These are phyloP conservation scores for Venturia asperata DNA, from an alignment of 2,329 filamentous ascomycete genomes.

Conservation along the genomic window DNA sequence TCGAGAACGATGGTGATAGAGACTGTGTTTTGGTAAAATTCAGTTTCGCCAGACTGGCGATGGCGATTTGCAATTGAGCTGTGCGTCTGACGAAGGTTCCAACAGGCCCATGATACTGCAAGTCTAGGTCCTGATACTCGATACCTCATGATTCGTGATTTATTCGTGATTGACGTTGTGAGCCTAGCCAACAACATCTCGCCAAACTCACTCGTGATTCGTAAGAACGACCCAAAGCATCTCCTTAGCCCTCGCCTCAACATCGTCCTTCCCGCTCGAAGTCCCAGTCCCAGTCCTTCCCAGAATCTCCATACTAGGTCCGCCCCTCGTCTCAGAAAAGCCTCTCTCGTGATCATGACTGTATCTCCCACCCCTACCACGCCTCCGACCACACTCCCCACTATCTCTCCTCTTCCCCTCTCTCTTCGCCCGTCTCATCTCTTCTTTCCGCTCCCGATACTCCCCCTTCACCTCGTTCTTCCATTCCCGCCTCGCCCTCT, in stretches of 20 bases:
- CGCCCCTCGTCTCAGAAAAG: neutral
- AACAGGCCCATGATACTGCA: too few relatives aligned
- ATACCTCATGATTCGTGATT: too few relatives aligned
- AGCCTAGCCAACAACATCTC: too few relatives aligned
- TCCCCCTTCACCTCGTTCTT: neutral
- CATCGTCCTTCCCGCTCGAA: neutral
- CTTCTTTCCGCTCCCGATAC: constrained; percentile 4
- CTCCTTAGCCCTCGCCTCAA: constrained; percentile 12
- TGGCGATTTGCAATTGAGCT: too few relatives aligned
- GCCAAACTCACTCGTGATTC: neutral
- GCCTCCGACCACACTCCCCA: neutral
- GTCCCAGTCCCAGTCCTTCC: neutral
- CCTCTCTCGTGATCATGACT: neutral
- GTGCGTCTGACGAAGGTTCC: too few relatives aligned
- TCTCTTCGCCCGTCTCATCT: constrained; percentile 13
- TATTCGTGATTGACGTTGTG: too few relatives aligned
- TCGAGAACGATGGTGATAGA: too few relatives aligned
- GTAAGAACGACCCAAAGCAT: constrained; percentile 17
- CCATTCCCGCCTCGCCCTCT: neutral
- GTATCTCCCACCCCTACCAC: neutral
- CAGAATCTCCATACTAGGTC: neutral
- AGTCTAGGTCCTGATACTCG: too few relatives aligned
- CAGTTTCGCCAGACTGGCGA: too few relatives aligned
- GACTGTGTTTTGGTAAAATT: too few relatives aligned
- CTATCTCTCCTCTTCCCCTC: constrained; percentile 15